phyloP scores from a whole-genome alignment of 768 basidiomycete species.

The Pluteus cervinus region DNA sequence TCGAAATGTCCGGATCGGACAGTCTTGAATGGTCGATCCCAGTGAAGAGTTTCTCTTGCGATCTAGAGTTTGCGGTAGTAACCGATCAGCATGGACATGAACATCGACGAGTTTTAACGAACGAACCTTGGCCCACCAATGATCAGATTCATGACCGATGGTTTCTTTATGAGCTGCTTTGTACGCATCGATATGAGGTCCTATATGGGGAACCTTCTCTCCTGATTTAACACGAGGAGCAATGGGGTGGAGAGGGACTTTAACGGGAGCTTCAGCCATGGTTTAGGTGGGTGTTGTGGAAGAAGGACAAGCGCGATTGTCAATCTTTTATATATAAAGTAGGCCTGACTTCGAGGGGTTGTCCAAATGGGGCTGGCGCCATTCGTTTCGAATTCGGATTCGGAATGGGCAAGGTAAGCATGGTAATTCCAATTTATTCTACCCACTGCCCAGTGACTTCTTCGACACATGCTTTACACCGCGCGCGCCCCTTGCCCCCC shows the following conservation, averaged over 20 bases:
- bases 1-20: slow-evolving; percentile 80
- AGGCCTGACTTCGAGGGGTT: too few relatives aligned
- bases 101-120: neutral
- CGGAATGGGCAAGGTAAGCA: too few relatives aligned
- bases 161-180: slow-evolving; percentile 59
- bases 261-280: slow-evolving; percentile 33
- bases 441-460: too few relatives aligned
- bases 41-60: slow-evolving; percentile 73
- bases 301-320: slow-evolving; percentile 5
- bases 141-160: slow-evolving; percentile 70
- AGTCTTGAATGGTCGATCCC: slow-evolving; percentile 86
- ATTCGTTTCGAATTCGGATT: too few relatives aligned
- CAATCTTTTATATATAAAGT: too few relatives aligned
- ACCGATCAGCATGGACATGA: slow-evolving; percentile 5
- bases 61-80: slow-evolving; percentile 27
- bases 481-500: too few relatives aligned
- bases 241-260: slow-evolving; percentile 56
- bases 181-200: slow-evolving; percentile 77
- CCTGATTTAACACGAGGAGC: slow-evolving; percentile 66
- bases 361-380: too few relatives aligned
- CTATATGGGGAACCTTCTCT: slow-evolving; percentile 67
- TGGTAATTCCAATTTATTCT: too few relatives aligned
- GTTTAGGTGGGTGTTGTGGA: slow-evolving; percentile 8
- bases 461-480: too few relatives aligned
- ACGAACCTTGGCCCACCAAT: slow-evolving; percentile 83